These are phyloP conservation scores for Pinus taeda DNA, from an alignment of 75 land plant genomes.

Conservation along the genomic window DNA sequence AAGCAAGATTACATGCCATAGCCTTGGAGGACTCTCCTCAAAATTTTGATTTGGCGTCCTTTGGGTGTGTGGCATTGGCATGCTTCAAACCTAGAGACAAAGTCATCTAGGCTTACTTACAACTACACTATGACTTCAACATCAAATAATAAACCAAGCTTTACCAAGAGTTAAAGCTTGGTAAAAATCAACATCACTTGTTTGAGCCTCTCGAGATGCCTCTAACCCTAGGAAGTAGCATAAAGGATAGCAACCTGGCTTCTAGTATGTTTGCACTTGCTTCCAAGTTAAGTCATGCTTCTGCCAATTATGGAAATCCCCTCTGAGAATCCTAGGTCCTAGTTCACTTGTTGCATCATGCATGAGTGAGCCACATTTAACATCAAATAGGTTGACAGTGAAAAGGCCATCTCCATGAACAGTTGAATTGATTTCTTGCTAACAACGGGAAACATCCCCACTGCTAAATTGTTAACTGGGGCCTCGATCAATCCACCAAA, in stretches of 20 bases:
- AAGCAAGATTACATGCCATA: no score
- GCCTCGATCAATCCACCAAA: background rate
- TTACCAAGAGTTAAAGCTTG: no score
- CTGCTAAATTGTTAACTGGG: background rate
- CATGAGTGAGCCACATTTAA: constrained; percentile 17
- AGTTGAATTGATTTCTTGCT: constrained; percentile 51
- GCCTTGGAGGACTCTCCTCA: no score
- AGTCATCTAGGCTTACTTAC: no score
- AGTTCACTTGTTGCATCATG: constrained; percentile 60
- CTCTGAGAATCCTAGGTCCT: constrained; percentile 86
- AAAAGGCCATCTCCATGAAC: constrained; percentile 89
- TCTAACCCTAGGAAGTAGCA: constrained; percentile 57
- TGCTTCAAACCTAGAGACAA: no score
- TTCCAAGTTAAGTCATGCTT: constrained; percentile 53
- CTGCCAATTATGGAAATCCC: constrained; percentile 45
- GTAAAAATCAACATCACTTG: no score
- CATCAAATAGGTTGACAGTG: constrained; percentile 59
- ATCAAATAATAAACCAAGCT: no score
- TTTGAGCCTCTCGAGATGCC: constrained; percentile 67
- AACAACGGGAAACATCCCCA: background rate
- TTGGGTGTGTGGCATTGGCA: no score
- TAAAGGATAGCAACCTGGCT: constrained; percentile 30
- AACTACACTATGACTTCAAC: no score
- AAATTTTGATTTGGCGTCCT: no score
- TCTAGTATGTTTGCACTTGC: constrained; percentile 70